A percentile compares a stretch with the other conserved stretches of the same genome.
Evolutionary conservation across 139 green algal genomes (phyloP).

Genomic region (Volvox africanus): DNA sequence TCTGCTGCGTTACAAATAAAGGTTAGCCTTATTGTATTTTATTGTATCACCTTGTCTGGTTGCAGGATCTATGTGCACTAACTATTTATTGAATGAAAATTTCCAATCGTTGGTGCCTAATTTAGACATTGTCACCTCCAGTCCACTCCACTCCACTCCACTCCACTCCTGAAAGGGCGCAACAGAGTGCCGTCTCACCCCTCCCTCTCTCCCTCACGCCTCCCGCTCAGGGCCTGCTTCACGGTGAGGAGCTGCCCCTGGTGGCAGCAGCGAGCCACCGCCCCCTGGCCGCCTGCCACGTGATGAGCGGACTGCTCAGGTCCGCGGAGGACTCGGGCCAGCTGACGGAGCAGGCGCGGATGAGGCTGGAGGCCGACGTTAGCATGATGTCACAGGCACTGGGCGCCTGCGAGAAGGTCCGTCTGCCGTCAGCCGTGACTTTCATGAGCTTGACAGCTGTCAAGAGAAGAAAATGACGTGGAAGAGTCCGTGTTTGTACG

Average conservation of each 20-base stretch:
- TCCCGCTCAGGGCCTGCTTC: slow-evolving; percentile 1
- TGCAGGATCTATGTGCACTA: too few species aligned
- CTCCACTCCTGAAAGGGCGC: too few species aligned
- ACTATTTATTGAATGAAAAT: too few species aligned
- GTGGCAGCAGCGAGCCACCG: slow-evolving; percentile 12
- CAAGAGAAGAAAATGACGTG: too few species aligned
- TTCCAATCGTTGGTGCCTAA: too few species aligned
- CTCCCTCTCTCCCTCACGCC: background rate
- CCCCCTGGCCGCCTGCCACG: slow-evolving; percentile 37
- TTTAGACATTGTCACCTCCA: too few species aligned
- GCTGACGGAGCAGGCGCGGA: background rate
- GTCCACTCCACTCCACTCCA: too few species aligned
- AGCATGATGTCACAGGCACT: slow-evolving; percentile 41
- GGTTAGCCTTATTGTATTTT: too few species aligned
- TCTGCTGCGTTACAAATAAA: too few species aligned
- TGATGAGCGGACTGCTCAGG: slow-evolving; percentile 41
- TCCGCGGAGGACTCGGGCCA: slow-evolving; percentile 14
- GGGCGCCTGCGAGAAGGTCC: slow-evolving; percentile 54
- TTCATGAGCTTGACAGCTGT: too few species aligned
- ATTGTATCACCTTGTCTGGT: too few species aligned
- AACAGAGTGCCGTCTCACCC: background rate
- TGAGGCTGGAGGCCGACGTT: slow-evolving; percentile 48
- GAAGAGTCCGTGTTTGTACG: too few species aligned
- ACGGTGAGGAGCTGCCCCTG: slow-evolving; percentile 29
- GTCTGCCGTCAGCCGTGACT: background rate